These are phyloP conservation scores for Fulvia fulva DNA, from an alignment of 2,329 filamentous ascomycete genomes.

Conservation along the genomic window DNA sequence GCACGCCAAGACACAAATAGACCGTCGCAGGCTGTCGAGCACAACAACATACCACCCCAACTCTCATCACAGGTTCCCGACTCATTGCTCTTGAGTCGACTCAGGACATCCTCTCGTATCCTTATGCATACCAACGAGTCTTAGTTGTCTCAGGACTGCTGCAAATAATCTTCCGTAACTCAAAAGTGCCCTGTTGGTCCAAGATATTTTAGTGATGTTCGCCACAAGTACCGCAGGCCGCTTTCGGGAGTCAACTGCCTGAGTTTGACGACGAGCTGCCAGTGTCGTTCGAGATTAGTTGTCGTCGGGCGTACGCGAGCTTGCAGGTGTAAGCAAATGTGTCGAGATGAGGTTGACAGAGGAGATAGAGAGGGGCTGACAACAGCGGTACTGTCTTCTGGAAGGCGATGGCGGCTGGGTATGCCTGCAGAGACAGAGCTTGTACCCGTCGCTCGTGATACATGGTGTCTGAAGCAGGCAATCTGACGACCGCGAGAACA, in stretches of 20 bases:
- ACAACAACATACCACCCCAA: too few relatives aligned
- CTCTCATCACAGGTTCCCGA: too few relatives aligned
- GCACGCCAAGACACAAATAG: too few relatives aligned
- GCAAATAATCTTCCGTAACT: not conserved
- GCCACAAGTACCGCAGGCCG: not conserved
- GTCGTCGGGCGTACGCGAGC: conserved; percentile 33
- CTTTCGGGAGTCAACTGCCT: not conserved
- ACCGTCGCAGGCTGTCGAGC: too few relatives aligned
- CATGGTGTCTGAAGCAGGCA: not conserved
- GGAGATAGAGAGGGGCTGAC: not conserved
- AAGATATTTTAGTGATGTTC: conserved; percentile 1
- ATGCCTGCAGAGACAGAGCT: not conserved
- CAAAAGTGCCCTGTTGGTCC: not conserved
- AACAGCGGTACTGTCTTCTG: not conserved
- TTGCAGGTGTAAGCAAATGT: conserved; percentile 20
- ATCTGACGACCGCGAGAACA: not conserved
- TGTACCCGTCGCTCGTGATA: not conserved
- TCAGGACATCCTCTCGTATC: not conserved
- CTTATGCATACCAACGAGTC: not conserved
- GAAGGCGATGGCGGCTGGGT: not conserved
- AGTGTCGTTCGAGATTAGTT: conserved; percentile 32
- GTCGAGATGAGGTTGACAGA: not conserved
- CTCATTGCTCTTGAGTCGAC: too few relatives aligned
- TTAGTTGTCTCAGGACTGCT: not conserved
- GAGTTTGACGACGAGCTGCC: conserved; percentile 8